These are phyloP conservation scores for Pascua guehoae DNA, from an alignment of 1,284 basidiomycete genomes.

Conservation along the genomic window DNA sequence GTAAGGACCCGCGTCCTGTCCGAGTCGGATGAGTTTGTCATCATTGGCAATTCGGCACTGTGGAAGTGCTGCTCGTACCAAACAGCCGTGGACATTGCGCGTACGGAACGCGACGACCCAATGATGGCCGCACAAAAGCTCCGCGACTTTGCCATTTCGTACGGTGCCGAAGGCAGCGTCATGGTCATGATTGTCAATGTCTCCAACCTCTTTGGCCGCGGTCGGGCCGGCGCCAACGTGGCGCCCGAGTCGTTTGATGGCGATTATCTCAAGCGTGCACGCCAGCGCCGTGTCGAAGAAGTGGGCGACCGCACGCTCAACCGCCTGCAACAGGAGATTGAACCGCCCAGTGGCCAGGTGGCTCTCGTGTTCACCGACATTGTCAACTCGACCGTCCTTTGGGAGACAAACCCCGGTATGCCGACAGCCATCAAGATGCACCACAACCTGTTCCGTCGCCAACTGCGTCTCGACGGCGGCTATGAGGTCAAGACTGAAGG, in stretches of 20 bases:
- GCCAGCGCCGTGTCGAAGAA: slow-evolving; percentile 41
- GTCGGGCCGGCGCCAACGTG: neutral
- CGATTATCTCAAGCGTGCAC: slow-evolving; percentile 28
- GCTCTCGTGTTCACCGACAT: slow-evolving; percentile 98
- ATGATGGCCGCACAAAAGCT: slow-evolving; percentile 96
- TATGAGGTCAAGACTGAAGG: slow-evolving; percentile 99
- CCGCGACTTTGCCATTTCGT: slow-evolving; percentile 93
- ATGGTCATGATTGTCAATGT: slow-evolving; percentile 98
- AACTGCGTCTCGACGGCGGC: slow-evolving; percentile 85
- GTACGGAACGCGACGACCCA: slow-evolving; percentile 77
- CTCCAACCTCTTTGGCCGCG: slow-evolving; percentile 65
- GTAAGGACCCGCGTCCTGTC: slow-evolving; percentile 67
- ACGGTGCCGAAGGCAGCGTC: slow-evolving; percentile 87
- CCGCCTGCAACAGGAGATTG: slow-evolving; percentile 72
- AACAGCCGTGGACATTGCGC: slow-evolving; percentile 93
- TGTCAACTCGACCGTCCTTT: slow-evolving; percentile 91
- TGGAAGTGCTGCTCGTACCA: slow-evolving; percentile 96
- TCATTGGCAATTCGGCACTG: slow-evolving; percentile 86
- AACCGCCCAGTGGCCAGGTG: slow-evolving; percentile 81
- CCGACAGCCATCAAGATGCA: slow-evolving; percentile 89
- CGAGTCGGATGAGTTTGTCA: slow-evolving; percentile 92
- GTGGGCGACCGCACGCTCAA: slow-evolving; percentile 54
- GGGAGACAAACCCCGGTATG: slow-evolving; percentile 98
- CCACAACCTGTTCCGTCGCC: slow-evolving; percentile 80
- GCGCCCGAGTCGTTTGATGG: slow-evolving; percentile 4